These are phyloP conservation scores for Naumovozyma castellii DNA, from an alignment of 805 yeast species.

Conservation along the genomic window DNA sequence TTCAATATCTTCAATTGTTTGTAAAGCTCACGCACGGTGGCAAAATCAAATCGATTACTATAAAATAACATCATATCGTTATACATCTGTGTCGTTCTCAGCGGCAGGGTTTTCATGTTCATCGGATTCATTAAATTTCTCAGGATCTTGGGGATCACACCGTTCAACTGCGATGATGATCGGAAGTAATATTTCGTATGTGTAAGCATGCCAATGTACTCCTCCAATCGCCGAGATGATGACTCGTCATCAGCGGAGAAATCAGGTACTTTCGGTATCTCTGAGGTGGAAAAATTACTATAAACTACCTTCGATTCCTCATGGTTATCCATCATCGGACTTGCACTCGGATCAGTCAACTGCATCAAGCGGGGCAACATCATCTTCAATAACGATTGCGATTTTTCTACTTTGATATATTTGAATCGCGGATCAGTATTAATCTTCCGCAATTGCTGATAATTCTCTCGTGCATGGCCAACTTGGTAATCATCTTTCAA, in stretches of 20 bases:
- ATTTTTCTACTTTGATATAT: slow-evolving; percentile 4
- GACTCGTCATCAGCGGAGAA: slow-evolving; percentile 17
- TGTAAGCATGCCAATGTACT: slow-evolving; percentile 27
- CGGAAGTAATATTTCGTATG: slow-evolving; percentile 31
- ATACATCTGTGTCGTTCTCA: slow-evolving; percentile 28
- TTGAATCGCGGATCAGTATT: background rate
- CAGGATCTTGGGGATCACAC: slow-evolving; percentile 32
- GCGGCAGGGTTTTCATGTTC: slow-evolving; percentile 26
- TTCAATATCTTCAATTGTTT: slow-evolving; percentile 33
- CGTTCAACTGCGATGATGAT: slow-evolving; percentile 31
- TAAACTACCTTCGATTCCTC: slow-evolving; percentile 1
- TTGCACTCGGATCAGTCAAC: slow-evolving; percentile 8
- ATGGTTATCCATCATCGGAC: slow-evolving; percentile 1
- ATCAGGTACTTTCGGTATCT: slow-evolving; percentile 32
- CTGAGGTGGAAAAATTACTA: slow-evolving; percentile 19
- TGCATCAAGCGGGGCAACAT: slow-evolving; percentile 18
- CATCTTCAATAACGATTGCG: slow-evolving; percentile 10
- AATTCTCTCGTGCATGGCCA: slow-evolving; percentile 5
- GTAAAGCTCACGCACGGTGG: slow-evolving; percentile 33
- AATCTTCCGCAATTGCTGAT: slow-evolving; percentile 1
- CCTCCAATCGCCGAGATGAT: no score
- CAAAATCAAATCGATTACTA: slow-evolving; percentile 31
- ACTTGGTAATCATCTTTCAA: slow-evolving; percentile 15
- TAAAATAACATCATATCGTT: slow-evolving; percentile 35
- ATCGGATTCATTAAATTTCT: slow-evolving; percentile 33